Base-by-base conservation (phyloP, 139 green algal species). In the Closterium sp. region DNA sequence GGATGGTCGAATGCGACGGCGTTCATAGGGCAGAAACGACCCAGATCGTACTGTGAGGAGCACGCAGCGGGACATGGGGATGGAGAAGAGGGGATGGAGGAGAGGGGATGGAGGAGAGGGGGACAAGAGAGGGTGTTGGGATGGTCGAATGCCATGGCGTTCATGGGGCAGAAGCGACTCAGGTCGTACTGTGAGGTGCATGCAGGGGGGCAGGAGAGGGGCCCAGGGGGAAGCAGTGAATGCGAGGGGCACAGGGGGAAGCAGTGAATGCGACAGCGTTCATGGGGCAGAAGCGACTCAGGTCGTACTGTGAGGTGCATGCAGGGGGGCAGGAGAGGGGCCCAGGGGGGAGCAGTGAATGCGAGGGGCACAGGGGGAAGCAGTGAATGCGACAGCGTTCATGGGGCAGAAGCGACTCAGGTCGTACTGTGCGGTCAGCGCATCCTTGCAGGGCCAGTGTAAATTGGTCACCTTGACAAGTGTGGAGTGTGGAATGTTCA, bases 21-120 rank as follows among this genome's bases (percentile, higher is more conserved):
- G 90, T 98, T 98, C 22, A 98, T 92, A n/a, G 97, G 97, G 92
- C 96, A 98, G 95, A 98, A 98, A 17, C 91, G 38, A 22, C 21
- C 19, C 9, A 95, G 86, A 79, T 95, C 87, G 93, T 95, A 95
- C 95, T 98, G 98, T 96, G 96, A 79, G 62, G 62, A 7, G 42
- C 17, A 24, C 10, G 17, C 62, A 79, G 17, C 3, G 45, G 2
- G 32, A 9, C 38, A 50, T 7, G 38, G 38, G 38, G 38, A n/a
- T n/a, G n/a, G n/a, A n/a, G 42, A 5, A 79, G 2, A 79, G 17
- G 45, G 45, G 9, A 0, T 17, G 3, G 10, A 4, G 45, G 45
- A 13, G 45, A 70, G 1, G 45, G 4, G 5, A 1, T 13, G 45
- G 5, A 21, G 50, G n/a, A n/a, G n/a, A n/a, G n/a, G n/a, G n/a